Conservation (phyloP, 2,329 filamentous ascomycete species). For the Dothistroma septosporum region DNA sequence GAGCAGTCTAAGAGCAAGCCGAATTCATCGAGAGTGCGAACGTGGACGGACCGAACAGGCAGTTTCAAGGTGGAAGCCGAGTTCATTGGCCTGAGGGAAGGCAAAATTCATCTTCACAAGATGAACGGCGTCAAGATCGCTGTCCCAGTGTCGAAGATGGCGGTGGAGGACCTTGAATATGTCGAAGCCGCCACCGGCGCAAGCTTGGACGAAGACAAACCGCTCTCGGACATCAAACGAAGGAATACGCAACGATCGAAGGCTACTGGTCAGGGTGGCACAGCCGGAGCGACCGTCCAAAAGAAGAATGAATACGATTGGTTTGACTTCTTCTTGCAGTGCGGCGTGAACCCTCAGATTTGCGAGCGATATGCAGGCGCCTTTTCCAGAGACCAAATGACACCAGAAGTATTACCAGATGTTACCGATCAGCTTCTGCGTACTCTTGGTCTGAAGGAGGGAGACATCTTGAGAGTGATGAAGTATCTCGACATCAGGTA, state of each 20-base stretch:
- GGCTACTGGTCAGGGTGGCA: conserved; percentile 37
- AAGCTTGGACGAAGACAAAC: conserved; percentile 88
- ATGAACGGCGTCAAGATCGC: conserved; percentile 98
- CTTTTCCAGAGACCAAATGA: conserved; percentile 90
- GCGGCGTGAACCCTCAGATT: conserved; percentile 84
- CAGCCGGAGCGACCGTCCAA: conserved; percentile 60
- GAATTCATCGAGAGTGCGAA: conserved; percentile 75
- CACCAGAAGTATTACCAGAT: conserved; percentile 85
- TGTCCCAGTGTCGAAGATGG: conserved; percentile 94
- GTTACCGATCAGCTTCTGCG: conserved; percentile 79
- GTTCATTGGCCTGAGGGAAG: conserved; percentile 88
- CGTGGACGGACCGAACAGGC: conserved; percentile 91
- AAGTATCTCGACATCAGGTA: conserved; percentile 79
- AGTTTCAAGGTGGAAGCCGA: conserved; percentile 97
- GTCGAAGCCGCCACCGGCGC: conserved; percentile 84
- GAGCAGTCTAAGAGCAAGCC: conserved; percentile 67
- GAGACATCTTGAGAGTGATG: conserved; percentile 94
- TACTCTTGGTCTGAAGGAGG: conserved; percentile 88
- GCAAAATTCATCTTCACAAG: conserved; percentile 97
- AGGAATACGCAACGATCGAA: conserved; percentile 49
- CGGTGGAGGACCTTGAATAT: conserved; percentile 87
- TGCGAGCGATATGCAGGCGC: conserved; percentile 92
- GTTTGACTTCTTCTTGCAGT: conserved; percentile 97
- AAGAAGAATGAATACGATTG: conserved; percentile 83
- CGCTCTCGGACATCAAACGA: conserved; percentile 73